Evolutionary conservation across 208 protist genomes (phyloP).

Genomic region (Acanthamoeba castellanii): DNA sequence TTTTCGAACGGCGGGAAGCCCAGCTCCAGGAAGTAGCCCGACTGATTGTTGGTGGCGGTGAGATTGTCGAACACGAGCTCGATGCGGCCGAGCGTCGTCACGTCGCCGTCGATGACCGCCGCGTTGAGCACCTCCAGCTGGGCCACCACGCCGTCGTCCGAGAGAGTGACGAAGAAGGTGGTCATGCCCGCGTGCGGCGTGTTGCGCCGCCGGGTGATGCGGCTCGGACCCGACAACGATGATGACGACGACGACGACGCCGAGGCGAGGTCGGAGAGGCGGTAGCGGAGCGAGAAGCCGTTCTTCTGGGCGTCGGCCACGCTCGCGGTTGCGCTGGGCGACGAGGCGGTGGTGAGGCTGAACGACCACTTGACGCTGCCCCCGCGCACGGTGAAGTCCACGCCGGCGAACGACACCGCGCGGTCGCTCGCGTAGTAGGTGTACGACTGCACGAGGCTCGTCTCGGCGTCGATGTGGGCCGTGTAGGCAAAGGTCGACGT

Average conservation of each 20-base stretch:
- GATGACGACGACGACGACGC: not conserved
- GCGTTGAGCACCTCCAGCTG: slow-evolving; percentile 5
- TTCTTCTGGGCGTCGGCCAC: not conserved
- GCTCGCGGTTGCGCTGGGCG: not conserved
- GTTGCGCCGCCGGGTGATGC: not conserved
- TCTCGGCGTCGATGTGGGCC: not conserved
- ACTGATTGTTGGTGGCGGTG: not conserved
- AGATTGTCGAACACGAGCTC: not conserved
- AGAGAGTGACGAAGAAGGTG: slow-evolving; percentile 5
- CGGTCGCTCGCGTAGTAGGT: not conserved
- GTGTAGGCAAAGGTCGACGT: not conserved
- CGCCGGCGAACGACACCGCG: not conserved
- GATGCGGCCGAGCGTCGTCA: not conserved
- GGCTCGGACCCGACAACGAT: not conserved
- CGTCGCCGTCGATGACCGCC: not conserved
- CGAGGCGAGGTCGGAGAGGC: not conserved
- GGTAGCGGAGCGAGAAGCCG: slow-evolving; percentile 54
- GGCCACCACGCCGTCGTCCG: not conserved
- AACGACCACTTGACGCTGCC: slow-evolving; percentile 53
- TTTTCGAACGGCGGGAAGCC: not conserved
- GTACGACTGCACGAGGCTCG: not conserved
- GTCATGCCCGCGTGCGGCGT: slow-evolving; percentile 26
- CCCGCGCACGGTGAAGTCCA: not conserved
- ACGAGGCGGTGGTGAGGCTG: not conserved
- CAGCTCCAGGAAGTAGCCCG: not conserved